These are phyloP conservation scores for Hordeum pubiflorum DNA, from an alignment of 202 grass and related monocot species.

Conservation along the genomic window DNA sequence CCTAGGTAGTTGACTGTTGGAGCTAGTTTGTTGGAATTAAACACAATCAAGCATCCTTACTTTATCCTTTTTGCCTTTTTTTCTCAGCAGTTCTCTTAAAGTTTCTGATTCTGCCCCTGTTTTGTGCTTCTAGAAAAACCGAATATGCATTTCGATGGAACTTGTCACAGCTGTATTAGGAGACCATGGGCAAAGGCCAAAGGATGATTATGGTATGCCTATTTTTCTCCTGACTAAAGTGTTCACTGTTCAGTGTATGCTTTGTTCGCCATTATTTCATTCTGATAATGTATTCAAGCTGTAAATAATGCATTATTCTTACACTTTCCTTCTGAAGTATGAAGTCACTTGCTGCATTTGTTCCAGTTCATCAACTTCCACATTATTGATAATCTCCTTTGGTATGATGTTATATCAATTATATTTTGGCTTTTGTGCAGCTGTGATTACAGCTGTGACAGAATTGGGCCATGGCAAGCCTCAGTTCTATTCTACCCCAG, in stretches of 20 bases:
- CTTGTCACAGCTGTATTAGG: conserved; percentile 94
- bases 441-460: conserved; percentile 79
- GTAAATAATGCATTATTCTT: neutral
- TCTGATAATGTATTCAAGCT: conserved; percentile 8
- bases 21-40: neutral
- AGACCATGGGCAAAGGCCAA: conserved; percentile 93
- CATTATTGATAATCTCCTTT: neutral
- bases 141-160: conserved; percentile 92
- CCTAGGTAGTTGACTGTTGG: neutral
- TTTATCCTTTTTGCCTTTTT: neutral
- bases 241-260: conserved; percentile 1
- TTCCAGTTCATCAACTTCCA: conserved; percentile 6
- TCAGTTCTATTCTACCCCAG: conserved; percentile 88
- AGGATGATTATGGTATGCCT: conserved; percentile 90
- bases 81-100: conserved; percentile 1
- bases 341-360: neutral
- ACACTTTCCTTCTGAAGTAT: neutral
- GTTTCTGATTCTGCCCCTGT: neutral
- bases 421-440: conserved; percentile 41
- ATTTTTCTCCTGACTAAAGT: conserved; percentile 17
- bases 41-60: neutral
- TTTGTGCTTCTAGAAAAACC: conserved; percentile 53
- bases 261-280: neutral
- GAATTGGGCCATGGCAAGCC: conserved; percentile 78
- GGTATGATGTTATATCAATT: conserved; percentile 15